Base-by-base conservation (phyloP, 805 yeast species). In the Brettanomyces custersianus region DNA sequence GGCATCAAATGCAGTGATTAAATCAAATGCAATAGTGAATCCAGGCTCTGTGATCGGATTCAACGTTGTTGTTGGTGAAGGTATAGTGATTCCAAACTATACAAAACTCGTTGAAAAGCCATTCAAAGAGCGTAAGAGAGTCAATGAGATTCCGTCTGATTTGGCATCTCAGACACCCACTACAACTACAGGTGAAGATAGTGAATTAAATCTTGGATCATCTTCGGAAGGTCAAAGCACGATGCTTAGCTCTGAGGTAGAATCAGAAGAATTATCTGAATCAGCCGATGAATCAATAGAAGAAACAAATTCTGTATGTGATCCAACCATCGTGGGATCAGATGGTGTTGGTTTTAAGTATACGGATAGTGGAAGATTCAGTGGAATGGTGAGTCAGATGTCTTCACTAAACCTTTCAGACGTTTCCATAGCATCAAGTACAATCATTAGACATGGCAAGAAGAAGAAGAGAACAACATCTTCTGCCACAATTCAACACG, bases 31-130 rank as follows among this genome's bases (percentile, higher is more conserved):
- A 11, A 52, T 47, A 1, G 47, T 90, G 29, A 67, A 65, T 33
- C 71, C 80, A n/a, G 94, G 92, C 3, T 66, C 83, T 11, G 81
- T 92, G 10, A 62, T 92, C 40, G 95, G 95, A 0, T 82, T 71
- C 51, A 72, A 73, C 42, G 95, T 83, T 30, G 60, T 63, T 3
- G 70, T 88, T 40, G 87, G 77, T 33, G 65, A 67, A 20, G 62
- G 66, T 41, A 66, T 71, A 40, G 51, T 46, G 10, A 57, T 83
- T 37, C 69, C 70, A 2, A 59, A 59, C 35, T 68, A 72, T 39
- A 62, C 74, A 5, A 70, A 77, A 52, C 59, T 81, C 30, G 68
- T 74, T 10, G 71, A 71, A 26, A 54, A 55, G 13, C 74, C 70
- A 12, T 60, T 76, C 17, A 51, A 52, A 32, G 50, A 23, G 42